These are phyloP conservation scores for Cyamopsis tetragonoloba DNA, from an alignment of 306 rosid species.

Conservation along the genomic window DNA sequence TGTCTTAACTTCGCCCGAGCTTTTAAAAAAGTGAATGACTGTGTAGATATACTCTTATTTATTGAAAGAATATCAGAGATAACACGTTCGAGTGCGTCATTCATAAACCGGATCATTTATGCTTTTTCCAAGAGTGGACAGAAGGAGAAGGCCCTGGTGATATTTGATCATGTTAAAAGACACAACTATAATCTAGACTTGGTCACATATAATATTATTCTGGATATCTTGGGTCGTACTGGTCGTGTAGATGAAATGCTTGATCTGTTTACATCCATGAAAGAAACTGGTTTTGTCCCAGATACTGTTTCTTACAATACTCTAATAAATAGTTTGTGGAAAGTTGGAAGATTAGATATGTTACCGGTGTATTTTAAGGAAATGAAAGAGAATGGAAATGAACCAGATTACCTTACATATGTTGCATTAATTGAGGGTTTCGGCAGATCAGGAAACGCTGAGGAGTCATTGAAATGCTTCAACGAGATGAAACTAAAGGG, in stretches of 20 bases:
- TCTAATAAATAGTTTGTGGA: conserved; percentile 56
- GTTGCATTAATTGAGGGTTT: conserved; percentile 58
- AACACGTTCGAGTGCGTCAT: conserved; percentile 38
- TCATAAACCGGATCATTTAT: conserved; percentile 56
- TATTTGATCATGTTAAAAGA: conserved; percentile 53
- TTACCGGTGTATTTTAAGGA: conserved; percentile 54
- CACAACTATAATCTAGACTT: conserved; percentile 41
- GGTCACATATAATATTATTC: conserved; percentile 62
- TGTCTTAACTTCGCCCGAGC: conserved; percentile 56
- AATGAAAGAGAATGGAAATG: conserved; percentile 56
- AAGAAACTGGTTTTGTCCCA: conserved; percentile 49
- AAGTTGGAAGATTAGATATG: conserved; percentile 63
- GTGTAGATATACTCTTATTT: conserved; percentile 38
- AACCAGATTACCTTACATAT: conserved; percentile 74
- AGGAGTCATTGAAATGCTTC: conserved; percentile 56
- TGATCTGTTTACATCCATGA: conserved; percentile 47
- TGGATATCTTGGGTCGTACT: conserved; percentile 62
- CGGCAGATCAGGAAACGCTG: conserved; percentile 69
- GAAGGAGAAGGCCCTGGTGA: conserved; percentile 58
- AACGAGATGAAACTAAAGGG: conserved; percentile 60
- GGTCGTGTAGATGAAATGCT: conserved; percentile 60
- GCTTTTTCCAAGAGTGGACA: conserved; percentile 66
- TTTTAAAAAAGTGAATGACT: conserved; percentile 45
- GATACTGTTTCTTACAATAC: conserved; percentile 73
- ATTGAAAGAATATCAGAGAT: conserved; percentile 41